Evolutionary conservation across 495 filamentous ascomycete species (phyloP).

Genomic region (Bathelium albidoporum): DNA sequence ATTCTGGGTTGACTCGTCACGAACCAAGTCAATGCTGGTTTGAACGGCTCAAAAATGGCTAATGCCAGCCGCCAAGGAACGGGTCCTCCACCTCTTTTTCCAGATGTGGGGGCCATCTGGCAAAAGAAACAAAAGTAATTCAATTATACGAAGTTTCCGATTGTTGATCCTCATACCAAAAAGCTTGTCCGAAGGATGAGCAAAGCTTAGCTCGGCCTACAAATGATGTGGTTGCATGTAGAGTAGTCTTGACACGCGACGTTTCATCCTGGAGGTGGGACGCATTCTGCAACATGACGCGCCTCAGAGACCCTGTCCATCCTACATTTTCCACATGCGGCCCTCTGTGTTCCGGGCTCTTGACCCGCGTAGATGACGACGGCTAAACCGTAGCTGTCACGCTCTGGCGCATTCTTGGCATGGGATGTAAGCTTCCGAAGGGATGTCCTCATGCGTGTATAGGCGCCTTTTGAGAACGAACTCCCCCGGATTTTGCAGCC

Average conservation of each 20-base stretch:
- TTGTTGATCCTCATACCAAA: not conserved
- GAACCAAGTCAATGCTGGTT: not conserved
- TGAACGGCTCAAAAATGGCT: not conserved
- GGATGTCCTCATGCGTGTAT: not conserved
- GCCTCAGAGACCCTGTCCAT: not conserved
- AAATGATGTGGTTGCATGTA: not conserved
- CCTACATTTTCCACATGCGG: not conserved
- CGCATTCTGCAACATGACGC: not conserved
- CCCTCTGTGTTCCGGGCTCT: not conserved
- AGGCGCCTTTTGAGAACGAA: not conserved
- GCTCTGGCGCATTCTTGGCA: not conserved
- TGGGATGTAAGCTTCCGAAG: not conserved
- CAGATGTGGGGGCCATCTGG: not conserved
- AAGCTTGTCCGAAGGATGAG: not conserved
- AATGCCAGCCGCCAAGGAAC: not conserved
- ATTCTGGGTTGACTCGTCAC: not conserved
- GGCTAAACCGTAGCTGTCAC: constrained; percentile 1
- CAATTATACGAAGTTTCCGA: not conserved
- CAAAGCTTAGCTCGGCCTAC: not conserved
- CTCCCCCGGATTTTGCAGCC: not conserved
- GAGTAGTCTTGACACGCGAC: not conserved
- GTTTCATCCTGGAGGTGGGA: not conserved
- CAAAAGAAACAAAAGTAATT: not conserved
- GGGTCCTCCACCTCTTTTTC: not conserved
- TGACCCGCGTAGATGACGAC: not conserved